A percentile compares a stretch with the other conserved stretches of the same genome.
Evolutionary conservation across 2,329 filamentous ascomycete genomes (phyloP).

Genomic region (Fonsecaea pedrosoi): DNA sequence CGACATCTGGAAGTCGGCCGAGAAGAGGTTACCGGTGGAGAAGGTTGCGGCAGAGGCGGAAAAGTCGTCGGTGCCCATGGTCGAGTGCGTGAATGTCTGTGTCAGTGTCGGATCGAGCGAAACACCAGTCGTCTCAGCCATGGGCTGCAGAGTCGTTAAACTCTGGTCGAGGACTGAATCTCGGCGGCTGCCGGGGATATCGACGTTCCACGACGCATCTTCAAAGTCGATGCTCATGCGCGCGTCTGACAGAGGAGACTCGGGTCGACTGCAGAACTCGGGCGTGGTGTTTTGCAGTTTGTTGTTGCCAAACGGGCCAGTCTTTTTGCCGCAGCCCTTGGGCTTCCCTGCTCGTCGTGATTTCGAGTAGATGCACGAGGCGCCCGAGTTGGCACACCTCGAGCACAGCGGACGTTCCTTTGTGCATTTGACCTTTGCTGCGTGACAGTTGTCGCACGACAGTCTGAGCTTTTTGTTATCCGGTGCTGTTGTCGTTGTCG

Average conservation of each 20-base stretch:
- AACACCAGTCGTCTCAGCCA: background rate
- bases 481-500: background rate
- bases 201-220: slow-evolving; percentile 8
- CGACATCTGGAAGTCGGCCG: slow-evolving; percentile 8
- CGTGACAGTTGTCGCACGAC: slow-evolving; percentile 15
- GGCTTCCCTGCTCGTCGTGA: slow-evolving; percentile 6
- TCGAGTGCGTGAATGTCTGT: slow-evolving; percentile 11
- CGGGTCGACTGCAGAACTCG: slow-evolving; percentile 2
- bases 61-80: background rate
- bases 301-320: background rate
- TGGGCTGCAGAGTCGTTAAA: background rate
- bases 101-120: slow-evolving; percentile 10
- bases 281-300: background rate
- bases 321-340: slow-evolving; percentile 12
- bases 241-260: slow-evolving; percentile 8
- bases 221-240: slow-evolving; percentile 18
- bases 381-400: slow-evolving; percentile 10
- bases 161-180: slow-evolving; percentile 6
- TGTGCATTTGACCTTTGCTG: slow-evolving; percentile 12
- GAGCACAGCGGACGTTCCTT: slow-evolving; percentile 15
- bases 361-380: slow-evolving; percentile 12
- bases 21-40: background rate
- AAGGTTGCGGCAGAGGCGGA: background rate
- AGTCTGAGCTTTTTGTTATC: slow-evolving; percentile 11
- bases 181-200: slow-evolving; percentile 6